Evolutionary conservation across 2,329 filamentous ascomycete genomes (phyloP).

Genomic region (Ascochyta rabiei): DNA sequence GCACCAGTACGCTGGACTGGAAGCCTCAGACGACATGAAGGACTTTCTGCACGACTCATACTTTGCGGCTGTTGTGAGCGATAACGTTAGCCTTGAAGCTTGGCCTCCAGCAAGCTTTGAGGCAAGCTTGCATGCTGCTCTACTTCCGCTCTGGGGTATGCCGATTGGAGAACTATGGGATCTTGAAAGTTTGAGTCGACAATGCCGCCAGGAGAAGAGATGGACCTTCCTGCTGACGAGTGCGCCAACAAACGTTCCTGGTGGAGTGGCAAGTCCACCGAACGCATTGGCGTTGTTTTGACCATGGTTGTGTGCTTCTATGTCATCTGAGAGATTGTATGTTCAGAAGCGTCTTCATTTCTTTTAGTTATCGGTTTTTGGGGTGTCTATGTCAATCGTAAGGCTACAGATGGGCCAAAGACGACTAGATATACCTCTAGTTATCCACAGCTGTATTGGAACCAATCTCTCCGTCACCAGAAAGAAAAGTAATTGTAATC

Average conservation of each 20-base stretch:
- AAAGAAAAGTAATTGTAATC: background rate
- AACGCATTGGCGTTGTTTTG: constrained; percentile 35
- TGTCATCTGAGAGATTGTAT: background rate
- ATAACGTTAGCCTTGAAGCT: constrained; percentile 45
- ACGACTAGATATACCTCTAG: background rate
- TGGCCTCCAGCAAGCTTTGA: constrained; percentile 26
- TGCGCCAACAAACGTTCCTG: constrained; percentile 49
- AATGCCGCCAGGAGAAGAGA: constrained; percentile 35
- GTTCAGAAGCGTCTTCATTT: too few species aligned
- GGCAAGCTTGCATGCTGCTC: constrained; percentile 28
- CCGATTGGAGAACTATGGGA: constrained; percentile 47
- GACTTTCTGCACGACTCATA: constrained; percentile 78
- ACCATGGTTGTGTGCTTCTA: background rate
- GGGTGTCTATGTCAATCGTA: background rate
- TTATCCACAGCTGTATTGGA: background rate
- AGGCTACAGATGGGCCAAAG: background rate
- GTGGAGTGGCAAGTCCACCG: constrained; percentile 37
- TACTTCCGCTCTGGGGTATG: constrained; percentile 41
- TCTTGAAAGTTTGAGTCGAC: constrained; percentile 35
- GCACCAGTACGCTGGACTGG: constrained; percentile 62
- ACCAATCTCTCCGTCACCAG: background rate
- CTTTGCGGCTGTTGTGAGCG: constrained; percentile 37
- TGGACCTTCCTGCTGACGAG: constrained; percentile 63
- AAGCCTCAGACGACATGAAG: constrained; percentile 84
- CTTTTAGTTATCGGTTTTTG: background rate